Base-by-base conservation (phyloP, 805 yeast species). In the Candida adriatica region DNA sequence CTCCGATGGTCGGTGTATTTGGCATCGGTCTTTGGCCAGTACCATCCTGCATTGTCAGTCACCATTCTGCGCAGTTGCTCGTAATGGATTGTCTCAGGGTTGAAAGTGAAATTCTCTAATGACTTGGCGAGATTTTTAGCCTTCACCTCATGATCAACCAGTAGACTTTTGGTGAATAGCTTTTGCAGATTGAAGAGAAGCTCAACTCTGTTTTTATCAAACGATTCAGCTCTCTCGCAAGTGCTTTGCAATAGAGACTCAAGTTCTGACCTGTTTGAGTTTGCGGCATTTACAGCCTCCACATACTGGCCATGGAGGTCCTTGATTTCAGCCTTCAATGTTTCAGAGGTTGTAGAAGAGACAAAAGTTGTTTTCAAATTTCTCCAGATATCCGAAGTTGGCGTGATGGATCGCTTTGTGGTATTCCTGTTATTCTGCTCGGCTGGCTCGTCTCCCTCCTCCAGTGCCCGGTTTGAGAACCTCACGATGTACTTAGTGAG, bases 1-100 rank as follows among this genome's bases (percentile, higher is more conserved):
- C 21, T 27, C 10, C 24, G 10, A 26, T 39, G 39, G 9, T 35
- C 41, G 5, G 37, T 31, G 16, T 30, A 39, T 13, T 25, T 34
- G 4, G 36, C 27, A 6, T 39, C 47, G 2, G 42, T 29, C 27
- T 38, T 38, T 4, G 53, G 53, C 53, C 53, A 48, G 31, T 39
- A 50, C 51, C 51, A 50, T 11, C 52, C 53, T 13, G 41, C 20
- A 0, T 16, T 8, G 2, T 14, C 13, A 10, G 6, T 20, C 4
- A 30, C 8, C 6, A 34, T 19, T 3, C 27, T 18, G n/a, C 30
- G 18, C 19, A 45, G 6, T 7, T 41, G 17, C 26, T 47, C 46
- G 10, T 20, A 26, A 7, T 37, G 18, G 2, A 41, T 7, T 5
- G 35, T 33, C 4, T 31, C 33, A 2, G 37, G 31, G 16, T 35